These are phyloP conservation scores for Cordyceps farinosa DNA, from an alignment of 2,329 filamentous ascomycete species.

Conservation along the genomic window DNA sequence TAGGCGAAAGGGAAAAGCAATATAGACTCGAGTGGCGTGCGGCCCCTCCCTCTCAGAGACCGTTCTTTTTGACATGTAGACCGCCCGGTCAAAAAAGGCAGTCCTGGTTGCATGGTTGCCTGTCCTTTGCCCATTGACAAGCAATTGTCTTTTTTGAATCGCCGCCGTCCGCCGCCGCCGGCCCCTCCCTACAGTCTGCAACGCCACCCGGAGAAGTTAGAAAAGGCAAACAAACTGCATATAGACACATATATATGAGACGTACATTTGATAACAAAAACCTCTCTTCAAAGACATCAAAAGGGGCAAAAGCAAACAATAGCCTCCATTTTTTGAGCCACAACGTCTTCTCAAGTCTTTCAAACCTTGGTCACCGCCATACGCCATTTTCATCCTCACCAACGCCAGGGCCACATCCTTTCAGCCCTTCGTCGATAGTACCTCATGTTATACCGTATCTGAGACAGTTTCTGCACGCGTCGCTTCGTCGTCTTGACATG, in stretches of 20 bases:
- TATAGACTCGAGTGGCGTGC: too few species aligned
- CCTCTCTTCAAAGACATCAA: too few species aligned
- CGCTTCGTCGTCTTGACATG: conserved; percentile 1
- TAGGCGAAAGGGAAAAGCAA: too few species aligned
- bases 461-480: conserved; percentile 14
- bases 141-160: too few species aligned
- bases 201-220: not conserved
- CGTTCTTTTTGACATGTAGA: too few species aligned
- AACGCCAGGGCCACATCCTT: too few species aligned
- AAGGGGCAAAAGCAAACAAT: not conserved
- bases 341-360: not conserved
- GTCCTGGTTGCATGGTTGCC: too few species aligned
- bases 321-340: not conserved
- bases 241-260: not conserved
- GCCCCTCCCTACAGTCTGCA: too few species aligned
- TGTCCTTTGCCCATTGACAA: too few species aligned
- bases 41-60: too few species aligned
- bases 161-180: too few species aligned
- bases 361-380: not conserved
- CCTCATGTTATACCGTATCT: not conserved
- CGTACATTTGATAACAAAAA: not conserved
- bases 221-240: not conserved
- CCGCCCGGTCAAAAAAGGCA: too few species aligned
- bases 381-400: not conserved
- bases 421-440: not conserved